Percentiles rank a stretch among this genome's conserved stretches.
These are phyloP conservation scores for Niebla homalea DNA, from an alignment of 495 filamentous ascomycete species.

Conservation along the genomic window DNA sequence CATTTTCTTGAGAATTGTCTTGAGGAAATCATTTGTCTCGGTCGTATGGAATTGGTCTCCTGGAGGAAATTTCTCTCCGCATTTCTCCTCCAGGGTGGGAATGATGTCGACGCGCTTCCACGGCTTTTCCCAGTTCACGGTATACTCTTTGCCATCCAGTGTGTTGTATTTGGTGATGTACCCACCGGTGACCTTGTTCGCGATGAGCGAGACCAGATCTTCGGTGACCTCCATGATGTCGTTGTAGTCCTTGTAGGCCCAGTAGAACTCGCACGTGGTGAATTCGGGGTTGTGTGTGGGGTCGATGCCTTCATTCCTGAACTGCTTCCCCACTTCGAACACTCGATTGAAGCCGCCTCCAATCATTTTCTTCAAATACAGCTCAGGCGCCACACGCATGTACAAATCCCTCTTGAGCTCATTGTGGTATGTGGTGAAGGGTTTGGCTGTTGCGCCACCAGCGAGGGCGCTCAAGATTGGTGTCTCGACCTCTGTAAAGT, in stretches of 20 bases:
- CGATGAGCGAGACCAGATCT: conserved; percentile 82
- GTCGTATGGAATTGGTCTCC: conserved; percentile 78
- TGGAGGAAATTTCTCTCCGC: conserved; percentile 86
- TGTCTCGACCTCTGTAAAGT: conserved; percentile 92
- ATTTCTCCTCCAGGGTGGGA: conserved; percentile 75
- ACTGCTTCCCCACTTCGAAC: conserved; percentile 83
- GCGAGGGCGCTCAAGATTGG: conserved; percentile 96
- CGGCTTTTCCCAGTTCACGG: conserved; percentile 89
- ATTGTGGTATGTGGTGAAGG: conserved; percentile 90
- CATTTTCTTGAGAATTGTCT: conserved; percentile 71
- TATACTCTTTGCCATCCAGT: conserved; percentile 67
- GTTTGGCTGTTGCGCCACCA: conserved; percentile 90
- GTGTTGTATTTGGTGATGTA: conserved; percentile 75
- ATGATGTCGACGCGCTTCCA: conserved; percentile 98
- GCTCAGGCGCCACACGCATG: conserved; percentile 87
- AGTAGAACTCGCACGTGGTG: conserved; percentile 95
- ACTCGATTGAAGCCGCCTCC: conserved; percentile 87
- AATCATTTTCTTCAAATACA: conserved; percentile 92
- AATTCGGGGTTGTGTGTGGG: conserved; percentile 98
- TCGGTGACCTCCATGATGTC: conserved; percentile 91
- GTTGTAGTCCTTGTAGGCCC: conserved; percentile 84
- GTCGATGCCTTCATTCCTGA: conserved; percentile 93
- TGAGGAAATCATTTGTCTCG: conserved; percentile 78
- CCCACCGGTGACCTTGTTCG: conserved; percentile 75
- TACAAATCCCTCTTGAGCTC: conserved; percentile 85